A percentile compares a stretch with the other conserved stretches of the same genome.
Evolutionary conservation across 345 rosid species (phyloP).

Genomic region (Trapa incisa): DNA sequence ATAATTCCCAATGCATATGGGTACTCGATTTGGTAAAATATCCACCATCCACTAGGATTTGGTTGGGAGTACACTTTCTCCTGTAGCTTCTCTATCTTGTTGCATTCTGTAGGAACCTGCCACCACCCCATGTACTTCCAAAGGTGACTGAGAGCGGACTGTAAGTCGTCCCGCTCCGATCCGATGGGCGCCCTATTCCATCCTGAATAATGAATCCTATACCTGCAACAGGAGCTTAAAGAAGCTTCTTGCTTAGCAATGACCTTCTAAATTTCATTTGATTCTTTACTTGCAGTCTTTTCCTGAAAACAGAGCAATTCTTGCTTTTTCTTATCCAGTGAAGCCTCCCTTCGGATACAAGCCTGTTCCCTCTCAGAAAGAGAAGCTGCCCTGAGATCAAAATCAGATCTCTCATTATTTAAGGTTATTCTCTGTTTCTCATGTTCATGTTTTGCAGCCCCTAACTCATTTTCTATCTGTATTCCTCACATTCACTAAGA

Average conservation of each 20-base stretch:
- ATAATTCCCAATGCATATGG: too few relatives aligned
- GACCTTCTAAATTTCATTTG: constrained; percentile 49
- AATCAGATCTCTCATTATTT: constrained; percentile 38
- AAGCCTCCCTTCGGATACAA: constrained; percentile 44
- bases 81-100: too few relatives aligned
- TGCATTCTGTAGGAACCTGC: too few relatives aligned
- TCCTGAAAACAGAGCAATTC: constrained; percentile 59
- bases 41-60: too few relatives aligned
- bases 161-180: too few relatives aligned
- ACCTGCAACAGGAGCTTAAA: constrained; percentile 15
- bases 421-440: constrained; percentile 46
- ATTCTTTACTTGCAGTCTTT: constrained; percentile 58
- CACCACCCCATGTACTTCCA: too few relatives aligned
- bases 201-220: too few relatives aligned
- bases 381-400: constrained; percentile 41
- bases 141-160: too few relatives aligned
- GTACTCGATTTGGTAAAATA: too few relatives aligned
- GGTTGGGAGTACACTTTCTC: too few relatives aligned
- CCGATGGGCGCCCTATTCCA: too few relatives aligned
- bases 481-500: constrained; percentile 76
- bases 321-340: constrained; percentile 52
- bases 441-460: constrained; percentile 35
- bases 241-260: constrained; percentile 47
- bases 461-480: constrained; percentile 45
- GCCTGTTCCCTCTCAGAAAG: constrained; percentile 62